Conservation (phyloP, 2,329 filamentous ascomycete genomes). For the Geoglossum cookeanum region DNA sequence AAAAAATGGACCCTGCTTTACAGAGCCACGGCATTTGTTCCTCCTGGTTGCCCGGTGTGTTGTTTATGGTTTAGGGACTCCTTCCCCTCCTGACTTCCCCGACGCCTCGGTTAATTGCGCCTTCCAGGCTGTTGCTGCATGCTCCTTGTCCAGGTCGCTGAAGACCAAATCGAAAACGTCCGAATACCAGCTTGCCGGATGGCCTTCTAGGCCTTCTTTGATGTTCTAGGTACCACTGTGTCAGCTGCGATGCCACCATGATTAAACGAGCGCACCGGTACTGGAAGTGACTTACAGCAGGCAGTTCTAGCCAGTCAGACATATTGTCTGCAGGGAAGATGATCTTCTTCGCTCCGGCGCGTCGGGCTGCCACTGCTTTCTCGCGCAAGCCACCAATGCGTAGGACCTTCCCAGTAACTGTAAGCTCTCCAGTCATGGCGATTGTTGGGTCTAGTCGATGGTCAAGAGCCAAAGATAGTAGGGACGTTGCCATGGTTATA, state of each 20-base stretch:
- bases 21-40: background rate
- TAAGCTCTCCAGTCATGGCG: slow-evolving; percentile 96
- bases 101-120: slow-evolving; percentile 37
- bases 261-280: background rate
- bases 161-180: slow-evolving; percentile 91
- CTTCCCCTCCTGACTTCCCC: slow-evolving; percentile 22
- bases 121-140: slow-evolving; percentile 56
- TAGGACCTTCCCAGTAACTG: slow-evolving; percentile 88
- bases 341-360: slow-evolving; percentile 81
- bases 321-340: slow-evolving; percentile 91
- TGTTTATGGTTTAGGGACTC: slow-evolving; percentile 16
- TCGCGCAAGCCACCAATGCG: slow-evolving; percentile 86
- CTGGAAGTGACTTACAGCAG: slow-evolving; percentile 51
- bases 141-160: slow-evolving; percentile 52
- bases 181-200: slow-evolving; percentile 78
- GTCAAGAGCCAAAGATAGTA: slow-evolving; percentile 71
- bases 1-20: background rate
- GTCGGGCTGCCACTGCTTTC: slow-evolving; percentile 88
- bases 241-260: background rate
- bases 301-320: slow-evolving; percentile 93
- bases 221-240: slow-evolving; percentile 50
- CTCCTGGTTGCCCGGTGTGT: background rate
- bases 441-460: slow-evolving; percentile 63
- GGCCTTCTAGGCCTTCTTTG: slow-evolving; percentile 86
- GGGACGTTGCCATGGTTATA: slow-evolving; percentile 92